Evolutionary conservation across 2,329 filamentous ascomycete species (phyloP).

Genomic region (Xylariaceae sp.): DNA sequence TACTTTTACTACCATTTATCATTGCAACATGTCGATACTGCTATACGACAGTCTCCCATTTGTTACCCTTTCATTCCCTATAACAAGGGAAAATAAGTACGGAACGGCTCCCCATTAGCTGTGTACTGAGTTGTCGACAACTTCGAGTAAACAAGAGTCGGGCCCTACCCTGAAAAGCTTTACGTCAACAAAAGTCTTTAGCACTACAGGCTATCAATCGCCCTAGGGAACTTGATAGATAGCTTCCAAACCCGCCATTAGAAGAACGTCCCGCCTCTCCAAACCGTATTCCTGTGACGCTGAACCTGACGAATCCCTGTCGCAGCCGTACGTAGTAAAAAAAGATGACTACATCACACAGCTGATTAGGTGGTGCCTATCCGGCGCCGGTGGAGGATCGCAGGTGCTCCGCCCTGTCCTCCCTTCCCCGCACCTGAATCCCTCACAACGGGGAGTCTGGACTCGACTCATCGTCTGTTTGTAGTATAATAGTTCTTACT

Average conservation of each 20-base stretch:
- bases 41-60: too few relatives aligned
- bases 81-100: too few relatives aligned
- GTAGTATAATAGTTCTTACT: neutral
- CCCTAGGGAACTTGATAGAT: too few relatives aligned
- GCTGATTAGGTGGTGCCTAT: neutral
- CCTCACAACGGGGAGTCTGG: neutral
- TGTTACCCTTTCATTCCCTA: too few relatives aligned
- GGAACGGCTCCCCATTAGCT: too few relatives aligned
- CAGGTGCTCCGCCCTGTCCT: conserved; percentile 1
- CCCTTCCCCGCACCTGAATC: conserved; percentile 24
- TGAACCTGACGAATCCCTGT: conserved; percentile 11
- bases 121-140: neutral
- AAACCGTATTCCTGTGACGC: neutral
- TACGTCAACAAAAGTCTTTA: neutral
- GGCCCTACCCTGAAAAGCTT: neutral
- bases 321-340: neutral
- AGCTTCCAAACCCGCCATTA: neutral
- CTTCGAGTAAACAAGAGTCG: neutral
- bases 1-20: neutral
- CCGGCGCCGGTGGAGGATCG: conserved; percentile 10
- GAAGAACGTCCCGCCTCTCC: neutral
- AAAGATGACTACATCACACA: conserved; percentile 13
- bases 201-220: neutral
- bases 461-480: neutral
- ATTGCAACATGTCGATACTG: neutral